These are phyloP conservation scores for Xylariaceae sp. DNA, from an alignment of 2,329 filamentous ascomycete genomes.

Conservation along the genomic window DNA sequence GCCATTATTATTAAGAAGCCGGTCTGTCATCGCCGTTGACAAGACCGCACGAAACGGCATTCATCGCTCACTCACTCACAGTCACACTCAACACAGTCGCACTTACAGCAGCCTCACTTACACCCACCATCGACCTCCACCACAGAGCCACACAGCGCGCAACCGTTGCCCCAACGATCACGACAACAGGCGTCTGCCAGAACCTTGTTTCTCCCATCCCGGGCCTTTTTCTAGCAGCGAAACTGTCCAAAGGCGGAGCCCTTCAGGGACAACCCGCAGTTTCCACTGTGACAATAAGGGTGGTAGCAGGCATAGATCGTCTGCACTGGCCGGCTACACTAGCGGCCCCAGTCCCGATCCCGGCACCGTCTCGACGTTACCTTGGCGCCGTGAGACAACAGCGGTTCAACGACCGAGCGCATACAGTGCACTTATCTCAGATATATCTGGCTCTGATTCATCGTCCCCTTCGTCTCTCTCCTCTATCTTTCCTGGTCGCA, in stretches of 20 bases:
- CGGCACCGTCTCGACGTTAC: conserved; percentile 7
- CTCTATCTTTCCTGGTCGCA: conserved; percentile 36
- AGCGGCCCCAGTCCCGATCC: conserved; percentile 22
- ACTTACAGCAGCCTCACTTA: conserved; percentile 11
- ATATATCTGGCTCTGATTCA: conserved; percentile 52
- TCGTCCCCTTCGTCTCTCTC: conserved; percentile 46
- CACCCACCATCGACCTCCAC: conserved; percentile 4
- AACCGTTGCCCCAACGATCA: neutral
- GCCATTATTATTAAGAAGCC: conserved; percentile 29
- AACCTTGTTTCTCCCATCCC: conserved; percentile 30
- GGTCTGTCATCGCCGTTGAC: conserved; percentile 20
- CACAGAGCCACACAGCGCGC: conserved; percentile 10
- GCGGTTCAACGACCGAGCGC: conserved; percentile 36
- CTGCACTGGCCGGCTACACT: conserved; percentile 19
- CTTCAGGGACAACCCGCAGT: conserved; percentile 16
- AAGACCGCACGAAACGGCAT: conserved; percentile 21
- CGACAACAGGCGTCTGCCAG: conserved; percentile 17
- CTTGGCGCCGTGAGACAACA: conserved; percentile 12
- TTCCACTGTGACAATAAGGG: conserved; percentile 1
- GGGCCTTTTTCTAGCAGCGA: conserved; percentile 31
- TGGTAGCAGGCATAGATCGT: neutral
- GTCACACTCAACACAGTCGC: neutral
- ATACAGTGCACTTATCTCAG: conserved; percentile 44
- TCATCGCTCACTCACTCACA: conserved; percentile 14
- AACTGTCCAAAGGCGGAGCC: conserved; percentile 28